These are phyloP conservation scores for Rhododendron mucronatum DNA, from an alignment of 148 eudicot genomes.

Conservation along the genomic window DNA sequence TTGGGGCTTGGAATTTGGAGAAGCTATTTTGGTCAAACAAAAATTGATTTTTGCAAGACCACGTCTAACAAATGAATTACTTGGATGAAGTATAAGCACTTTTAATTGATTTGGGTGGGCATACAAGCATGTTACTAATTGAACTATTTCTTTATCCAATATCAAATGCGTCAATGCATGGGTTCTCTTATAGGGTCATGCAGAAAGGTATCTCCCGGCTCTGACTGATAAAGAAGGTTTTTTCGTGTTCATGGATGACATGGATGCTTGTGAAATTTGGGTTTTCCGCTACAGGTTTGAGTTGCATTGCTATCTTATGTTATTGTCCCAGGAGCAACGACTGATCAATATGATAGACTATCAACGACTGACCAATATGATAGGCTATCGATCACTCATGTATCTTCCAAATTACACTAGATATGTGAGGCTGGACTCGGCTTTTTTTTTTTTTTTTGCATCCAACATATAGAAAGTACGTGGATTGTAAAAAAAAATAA, in stretches of 20 bases:
- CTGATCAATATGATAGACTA: not conserved
- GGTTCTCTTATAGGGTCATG: conserved; percentile 7
- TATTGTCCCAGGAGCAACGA: not conserved
- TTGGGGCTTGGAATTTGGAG: not conserved
- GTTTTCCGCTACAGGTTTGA: conserved; percentile 18
- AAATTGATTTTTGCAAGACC: not conserved
- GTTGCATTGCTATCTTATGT: not conserved
- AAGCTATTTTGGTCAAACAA: not conserved
- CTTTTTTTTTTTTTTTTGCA: not conserved
- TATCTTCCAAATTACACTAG: not conserved
- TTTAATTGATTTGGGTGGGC: not conserved
- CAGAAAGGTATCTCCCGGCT: conserved; percentile 9
- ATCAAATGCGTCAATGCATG: not conserved
- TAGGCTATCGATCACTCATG: not conserved
- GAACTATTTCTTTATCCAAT: not conserved
- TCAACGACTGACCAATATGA: no score
- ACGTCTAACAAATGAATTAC: not conserved
- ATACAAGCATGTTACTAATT: not conserved
- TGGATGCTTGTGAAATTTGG: conserved; percentile 8
- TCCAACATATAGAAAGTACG: not conserved
- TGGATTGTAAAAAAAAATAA: not conserved
- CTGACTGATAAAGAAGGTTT: conserved; percentile 7
- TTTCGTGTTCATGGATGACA: conserved; percentile 18
- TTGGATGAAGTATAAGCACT: not conserved
- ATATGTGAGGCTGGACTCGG: not conserved